A percentile compares a stretch with the other conserved stretches of the same genome.
These are phyloP conservation scores for Suillus spraguei DNA, from an alignment of 768 basidiomycete species.

Conservation along the genomic window DNA sequence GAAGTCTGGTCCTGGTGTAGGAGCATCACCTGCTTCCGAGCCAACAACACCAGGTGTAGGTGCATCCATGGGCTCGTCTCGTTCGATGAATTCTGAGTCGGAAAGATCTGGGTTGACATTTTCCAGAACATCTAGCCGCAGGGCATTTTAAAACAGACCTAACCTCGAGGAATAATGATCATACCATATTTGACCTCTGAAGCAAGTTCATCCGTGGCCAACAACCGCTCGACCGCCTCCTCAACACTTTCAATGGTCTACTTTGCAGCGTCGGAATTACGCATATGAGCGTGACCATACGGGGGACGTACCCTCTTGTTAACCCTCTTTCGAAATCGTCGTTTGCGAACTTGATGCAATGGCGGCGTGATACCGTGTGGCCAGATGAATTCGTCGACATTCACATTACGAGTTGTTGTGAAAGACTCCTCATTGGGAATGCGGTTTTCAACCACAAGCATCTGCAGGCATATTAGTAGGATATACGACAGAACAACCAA, in stretches of 20 bases:
- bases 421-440: constrained; percentile 70
- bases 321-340: constrained; percentile 89
- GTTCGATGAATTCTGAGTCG: constrained; percentile 84
- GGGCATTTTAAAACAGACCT: constrained; percentile 4
- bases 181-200: constrained; percentile 76
- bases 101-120: constrained; percentile 91
- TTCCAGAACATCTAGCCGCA: constrained; percentile 72
- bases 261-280: constrained; percentile 1
- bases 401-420: constrained; percentile 68
- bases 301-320: constrained; percentile 66
- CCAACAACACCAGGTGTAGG: constrained; percentile 70
- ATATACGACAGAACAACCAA: constrained; percentile 14
- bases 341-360: constrained; percentile 84
- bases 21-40: constrained; percentile 65
- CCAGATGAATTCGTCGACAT: constrained; percentile 96
- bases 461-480: constrained; percentile 48
- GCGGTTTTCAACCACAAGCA: constrained; percentile 87
- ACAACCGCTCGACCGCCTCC: constrained; percentile 85
- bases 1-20: constrained; percentile 52
- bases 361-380: constrained; percentile 96
- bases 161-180: constrained; percentile 17
- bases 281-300: neutral
- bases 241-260: constrained; percentile 95
- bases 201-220: constrained; percentile 80
- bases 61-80: constrained; percentile 59